phyloP scores from a whole-genome alignment of 2,329 filamentous ascomycete genomes.

The Colletotrichum scovillei region DNA sequence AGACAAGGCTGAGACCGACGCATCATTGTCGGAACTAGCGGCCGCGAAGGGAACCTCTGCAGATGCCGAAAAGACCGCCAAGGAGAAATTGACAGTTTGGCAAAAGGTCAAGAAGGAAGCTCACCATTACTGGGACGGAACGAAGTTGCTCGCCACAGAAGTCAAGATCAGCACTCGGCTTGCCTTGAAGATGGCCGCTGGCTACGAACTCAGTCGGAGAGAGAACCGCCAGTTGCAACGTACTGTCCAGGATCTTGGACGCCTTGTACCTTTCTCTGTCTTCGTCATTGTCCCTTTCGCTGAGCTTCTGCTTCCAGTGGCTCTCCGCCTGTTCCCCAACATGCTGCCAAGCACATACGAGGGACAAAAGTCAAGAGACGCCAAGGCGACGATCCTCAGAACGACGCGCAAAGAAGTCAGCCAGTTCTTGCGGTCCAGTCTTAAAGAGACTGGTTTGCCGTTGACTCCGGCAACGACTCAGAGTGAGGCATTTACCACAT shows the following conservation, averaged over 20 bases:
- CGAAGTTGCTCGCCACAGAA: conserved; percentile 91
- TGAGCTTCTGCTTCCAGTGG: conserved; percentile 90
- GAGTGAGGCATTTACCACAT: conserved; percentile 93
- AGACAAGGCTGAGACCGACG: conserved; percentile 53
- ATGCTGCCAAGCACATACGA: conserved; percentile 98
- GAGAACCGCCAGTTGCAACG: conserved; percentile 93
- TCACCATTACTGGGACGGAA: conserved; percentile 98
- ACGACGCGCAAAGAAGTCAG: conserved; percentile 94
- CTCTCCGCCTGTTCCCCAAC: conserved; percentile 95
- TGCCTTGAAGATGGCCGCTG: conserved; percentile 96
- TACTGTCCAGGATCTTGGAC: conserved; percentile 92
- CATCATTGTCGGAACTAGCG: conserved; percentile 69
- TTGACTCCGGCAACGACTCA: conserved; percentile 86
- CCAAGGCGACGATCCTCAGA: conserved; percentile 84
- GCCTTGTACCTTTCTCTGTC: conserved; percentile 93
- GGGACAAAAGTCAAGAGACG: conserved; percentile 88
- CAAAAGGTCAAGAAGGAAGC: conserved; percentile 96
- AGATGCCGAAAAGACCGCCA: conserved; percentile 71
- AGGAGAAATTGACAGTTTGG: conserved; percentile 87
- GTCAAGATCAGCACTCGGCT: conserved; percentile 92
- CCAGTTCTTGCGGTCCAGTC: conserved; percentile 85
- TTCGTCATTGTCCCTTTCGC: conserved; percentile 98
- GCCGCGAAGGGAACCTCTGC: conserved; percentile 71
- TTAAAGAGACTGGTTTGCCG: conserved; percentile 93
- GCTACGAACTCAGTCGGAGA: conserved; percentile 94